phyloP scores from a whole-genome alignment of 179 eudicot genomes.

The Patellifolia procumbens region DNA sequence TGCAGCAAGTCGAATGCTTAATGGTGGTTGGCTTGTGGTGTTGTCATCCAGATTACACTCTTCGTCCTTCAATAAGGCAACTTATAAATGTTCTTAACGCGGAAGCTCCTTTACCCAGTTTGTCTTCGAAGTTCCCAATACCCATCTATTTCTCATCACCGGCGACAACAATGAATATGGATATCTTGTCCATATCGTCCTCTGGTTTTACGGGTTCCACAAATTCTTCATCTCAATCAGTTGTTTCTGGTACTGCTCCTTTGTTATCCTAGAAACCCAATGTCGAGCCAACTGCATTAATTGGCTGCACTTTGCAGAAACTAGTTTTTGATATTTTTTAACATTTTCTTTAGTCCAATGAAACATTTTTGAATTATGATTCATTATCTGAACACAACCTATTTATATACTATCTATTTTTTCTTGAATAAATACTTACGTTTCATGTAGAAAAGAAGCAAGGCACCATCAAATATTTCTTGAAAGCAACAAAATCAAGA shows the following conservation, averaged over 20 bases:
- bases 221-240: constrained; percentile 22
- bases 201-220: constrained; percentile 11
- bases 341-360: neutral
- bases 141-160: neutral
- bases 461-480: neutral
- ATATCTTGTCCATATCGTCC: constrained; percentile 7
- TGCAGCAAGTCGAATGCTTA: constrained; percentile 18
- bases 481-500: constrained; percentile 2
- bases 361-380: no score
- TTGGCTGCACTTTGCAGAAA: no score
- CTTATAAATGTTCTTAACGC: constrained; percentile 7
- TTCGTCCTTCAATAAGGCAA: constrained; percentile 32
- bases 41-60: constrained; percentile 23
- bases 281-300: neutral
- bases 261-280: constrained; percentile 24
- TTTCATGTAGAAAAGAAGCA: neutral
- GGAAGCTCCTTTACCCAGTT: constrained; percentile 25
- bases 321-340: neutral
- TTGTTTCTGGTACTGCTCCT: constrained; percentile 14
- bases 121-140: constrained; percentile 15
- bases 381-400: no score
- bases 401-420: no score
- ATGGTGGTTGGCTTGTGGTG: constrained; percentile 37
- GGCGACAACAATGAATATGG: constrained; percentile 26
- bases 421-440: no score